Conservation (phyloP, 2,329 filamentous ascomycete genomes). For the Ambrosiella beaveri region DNA sequence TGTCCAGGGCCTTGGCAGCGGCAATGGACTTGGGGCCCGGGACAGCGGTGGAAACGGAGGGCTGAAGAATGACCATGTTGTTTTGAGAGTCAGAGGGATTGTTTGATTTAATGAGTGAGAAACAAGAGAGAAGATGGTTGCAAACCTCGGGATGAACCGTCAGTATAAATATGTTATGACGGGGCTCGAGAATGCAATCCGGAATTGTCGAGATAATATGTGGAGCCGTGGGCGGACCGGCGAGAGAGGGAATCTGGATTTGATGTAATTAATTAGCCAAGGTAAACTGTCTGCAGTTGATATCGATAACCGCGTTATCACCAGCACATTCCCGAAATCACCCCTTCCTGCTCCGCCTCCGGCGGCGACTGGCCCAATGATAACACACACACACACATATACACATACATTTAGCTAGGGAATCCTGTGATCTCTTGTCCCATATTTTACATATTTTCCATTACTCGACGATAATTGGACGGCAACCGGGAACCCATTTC, state of each 20-base stretch:
- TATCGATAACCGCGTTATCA: neutral
- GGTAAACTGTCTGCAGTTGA: neutral
- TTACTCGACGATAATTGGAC: too few relatives aligned
- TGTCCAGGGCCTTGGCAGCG: constrained; percentile 25
- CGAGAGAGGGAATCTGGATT: neutral
- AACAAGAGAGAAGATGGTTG: neutral
- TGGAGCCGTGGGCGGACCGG: too few relatives aligned
- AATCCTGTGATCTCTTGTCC: too few relatives aligned
- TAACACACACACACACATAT: too few relatives aligned
- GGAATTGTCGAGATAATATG: too few relatives aligned
- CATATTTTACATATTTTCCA: too few relatives aligned
- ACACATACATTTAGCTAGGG: too few relatives aligned
- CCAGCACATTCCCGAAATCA: too few relatives aligned
- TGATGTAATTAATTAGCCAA: neutral
- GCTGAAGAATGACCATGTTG: constrained; percentile 16
- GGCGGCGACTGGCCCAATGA: too few relatives aligned
- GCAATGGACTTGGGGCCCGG: constrained; percentile 25
- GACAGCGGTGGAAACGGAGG: constrained; percentile 22
- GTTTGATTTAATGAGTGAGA: neutral
- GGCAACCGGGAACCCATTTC: too few relatives aligned
- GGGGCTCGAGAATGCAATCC: too few relatives aligned
- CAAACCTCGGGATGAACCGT: neutral
- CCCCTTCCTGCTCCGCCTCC: too few relatives aligned
- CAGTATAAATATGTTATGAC: neutral
- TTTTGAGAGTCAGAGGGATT: constrained; percentile 7